A percentile compares a stretch with the other conserved stretches of the same genome.
phyloP scores from a whole-genome alignment of 2,329 filamentous ascomycete genomes.

The Cordyceps javanica region DNA sequence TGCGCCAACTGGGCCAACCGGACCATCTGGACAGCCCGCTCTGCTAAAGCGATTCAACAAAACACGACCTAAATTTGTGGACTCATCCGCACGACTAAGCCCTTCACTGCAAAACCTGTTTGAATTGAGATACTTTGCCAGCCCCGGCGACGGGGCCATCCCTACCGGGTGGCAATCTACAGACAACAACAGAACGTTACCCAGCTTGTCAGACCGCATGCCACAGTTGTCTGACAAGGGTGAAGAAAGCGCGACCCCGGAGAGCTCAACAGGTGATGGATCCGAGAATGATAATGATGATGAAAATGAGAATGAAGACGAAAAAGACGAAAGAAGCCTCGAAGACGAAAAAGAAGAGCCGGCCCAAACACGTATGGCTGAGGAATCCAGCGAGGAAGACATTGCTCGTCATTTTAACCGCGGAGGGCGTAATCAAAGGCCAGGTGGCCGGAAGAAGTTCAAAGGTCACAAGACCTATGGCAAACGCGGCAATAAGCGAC shows the following conservation, averaged over 20 bases:
- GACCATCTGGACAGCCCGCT: conserved; percentile 22
- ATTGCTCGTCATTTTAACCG: conserved; percentile 16
- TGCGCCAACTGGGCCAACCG: conserved; percentile 14
- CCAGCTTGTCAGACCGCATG: conserved; percentile 42
- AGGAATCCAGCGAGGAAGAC: conserved; percentile 55
- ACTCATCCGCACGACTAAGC: conserved; percentile 52
- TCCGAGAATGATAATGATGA: conserved; percentile 45
- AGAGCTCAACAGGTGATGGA: conserved; percentile 37
- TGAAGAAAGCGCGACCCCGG: conserved; percentile 40
- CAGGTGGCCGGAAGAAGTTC: conserved; percentile 39
- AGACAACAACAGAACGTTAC: conserved; percentile 52
- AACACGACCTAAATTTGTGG: conserved; percentile 47
- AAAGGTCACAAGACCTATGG: conserved; percentile 40
- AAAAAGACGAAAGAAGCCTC: conserved; percentile 44
- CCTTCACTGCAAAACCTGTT: conserved; percentile 66
- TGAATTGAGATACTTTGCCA: conserved; percentile 61
- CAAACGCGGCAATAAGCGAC: conserved; percentile 43
- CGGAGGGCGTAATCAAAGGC: conserved; percentile 16
- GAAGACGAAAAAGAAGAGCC: conserved; percentile 37
- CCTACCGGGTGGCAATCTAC: conserved; percentile 64
- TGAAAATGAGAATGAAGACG: conserved; percentile 38
- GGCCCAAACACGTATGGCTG: conserved; percentile 48
- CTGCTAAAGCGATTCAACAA: conserved; percentile 43
- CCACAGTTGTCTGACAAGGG: conserved; percentile 36
- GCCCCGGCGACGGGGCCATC: conserved; percentile 48